These are phyloP conservation scores for Pseudogymnoascus sp. DNA, from an alignment of 2,329 filamentous ascomycete species.

Conservation along the genomic window DNA sequence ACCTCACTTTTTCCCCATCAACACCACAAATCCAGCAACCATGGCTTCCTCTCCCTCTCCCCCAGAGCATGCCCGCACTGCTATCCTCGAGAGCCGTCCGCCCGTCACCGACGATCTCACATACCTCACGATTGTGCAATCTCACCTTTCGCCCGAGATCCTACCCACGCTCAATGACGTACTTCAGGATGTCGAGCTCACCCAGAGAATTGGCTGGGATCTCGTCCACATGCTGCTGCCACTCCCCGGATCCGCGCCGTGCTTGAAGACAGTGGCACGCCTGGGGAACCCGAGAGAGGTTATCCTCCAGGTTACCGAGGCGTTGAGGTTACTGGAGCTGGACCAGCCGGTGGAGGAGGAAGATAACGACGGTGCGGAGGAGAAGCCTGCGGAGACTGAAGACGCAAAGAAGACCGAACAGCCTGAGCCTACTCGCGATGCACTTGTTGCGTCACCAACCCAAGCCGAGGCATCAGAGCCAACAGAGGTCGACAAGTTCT, in stretches of 20 bases:
- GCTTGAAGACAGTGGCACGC: conserved; percentile 65
- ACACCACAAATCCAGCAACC: neutral
- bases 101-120: conserved; percentile 59
- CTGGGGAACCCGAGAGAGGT: conserved; percentile 76
- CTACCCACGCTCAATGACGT: conserved; percentile 61
- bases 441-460: conserved; percentile 13
- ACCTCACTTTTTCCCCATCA: neutral
- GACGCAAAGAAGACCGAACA: conserved; percentile 14
- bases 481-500: conserved; percentile 44
- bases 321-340: conserved; percentile 52
- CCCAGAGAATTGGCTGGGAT: conserved; percentile 76
- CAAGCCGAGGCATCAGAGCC: conserved; percentile 16
- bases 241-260: conserved; percentile 53
- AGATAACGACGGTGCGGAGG: conserved; percentile 23
- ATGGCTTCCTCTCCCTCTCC: conserved; percentile 12
- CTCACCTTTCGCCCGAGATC: conserved; percentile 58
- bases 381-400: conserved; percentile 19
- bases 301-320: conserved; percentile 71
- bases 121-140: conserved; percentile 70
- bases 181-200: conserved; percentile 59
- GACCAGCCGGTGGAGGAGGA: conserved; percentile 35
- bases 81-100: conserved; percentile 31
- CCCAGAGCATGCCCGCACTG: conserved; percentile 19
- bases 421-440: neutral
- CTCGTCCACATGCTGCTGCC: conserved; percentile 66